Conservation (phyloP, 2,329 filamentous ascomycete species). For the Trichoderma sp. region DNA sequence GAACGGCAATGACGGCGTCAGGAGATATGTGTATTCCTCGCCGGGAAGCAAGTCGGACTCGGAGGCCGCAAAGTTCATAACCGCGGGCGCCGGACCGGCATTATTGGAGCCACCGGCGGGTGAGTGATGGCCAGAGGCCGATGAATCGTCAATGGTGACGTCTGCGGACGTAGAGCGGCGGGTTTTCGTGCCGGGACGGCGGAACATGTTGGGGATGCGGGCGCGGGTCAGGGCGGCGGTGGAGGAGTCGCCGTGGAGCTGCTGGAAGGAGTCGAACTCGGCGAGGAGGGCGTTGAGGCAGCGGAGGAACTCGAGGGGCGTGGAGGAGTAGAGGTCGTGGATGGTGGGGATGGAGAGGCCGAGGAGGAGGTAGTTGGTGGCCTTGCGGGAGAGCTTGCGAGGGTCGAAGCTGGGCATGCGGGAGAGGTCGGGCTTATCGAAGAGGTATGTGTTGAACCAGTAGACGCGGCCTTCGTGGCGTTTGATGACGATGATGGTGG, state of each 20-base stretch:
- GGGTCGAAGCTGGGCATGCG: slow-evolving; percentile 84
- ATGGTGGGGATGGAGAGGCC: slow-evolving; percentile 89
- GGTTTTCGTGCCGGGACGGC: slow-evolving; percentile 62
- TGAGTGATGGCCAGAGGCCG: background rate
- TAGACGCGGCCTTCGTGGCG: slow-evolving; percentile 89
- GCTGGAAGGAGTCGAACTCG: slow-evolving; percentile 94
- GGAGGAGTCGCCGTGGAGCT: slow-evolving; percentile 74
- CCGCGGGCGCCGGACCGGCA: slow-evolving; percentile 39
- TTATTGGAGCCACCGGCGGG: background rate
- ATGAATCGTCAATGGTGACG: slow-evolving; percentile 37
- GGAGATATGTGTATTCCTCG: slow-evolving; percentile 83
- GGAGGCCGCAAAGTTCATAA: slow-evolving; percentile 60
- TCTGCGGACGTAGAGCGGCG: slow-evolving; percentile 53
- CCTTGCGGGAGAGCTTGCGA: slow-evolving; percentile 82
- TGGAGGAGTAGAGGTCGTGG: slow-evolving; percentile 81
- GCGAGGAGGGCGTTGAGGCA: slow-evolving; percentile 80
- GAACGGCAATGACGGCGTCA: slow-evolving; percentile 92
- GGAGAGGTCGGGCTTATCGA: slow-evolving; percentile 76
- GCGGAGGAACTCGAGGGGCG: slow-evolving; percentile 81
- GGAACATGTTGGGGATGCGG: slow-evolving; percentile 82
- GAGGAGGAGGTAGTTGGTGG: slow-evolving; percentile 90
- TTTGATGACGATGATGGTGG: background rate
- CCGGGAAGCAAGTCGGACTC: slow-evolving; percentile 71
- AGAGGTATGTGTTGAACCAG: slow-evolving; percentile 98
- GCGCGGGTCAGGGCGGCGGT: slow-evolving; percentile 71